Percentiles rank a stretch among this genome's conserved stretches.
phyloP scores from a whole-genome alignment of 352 stramenopile genomes.

The Saprolegnia parasitica region DNA sequence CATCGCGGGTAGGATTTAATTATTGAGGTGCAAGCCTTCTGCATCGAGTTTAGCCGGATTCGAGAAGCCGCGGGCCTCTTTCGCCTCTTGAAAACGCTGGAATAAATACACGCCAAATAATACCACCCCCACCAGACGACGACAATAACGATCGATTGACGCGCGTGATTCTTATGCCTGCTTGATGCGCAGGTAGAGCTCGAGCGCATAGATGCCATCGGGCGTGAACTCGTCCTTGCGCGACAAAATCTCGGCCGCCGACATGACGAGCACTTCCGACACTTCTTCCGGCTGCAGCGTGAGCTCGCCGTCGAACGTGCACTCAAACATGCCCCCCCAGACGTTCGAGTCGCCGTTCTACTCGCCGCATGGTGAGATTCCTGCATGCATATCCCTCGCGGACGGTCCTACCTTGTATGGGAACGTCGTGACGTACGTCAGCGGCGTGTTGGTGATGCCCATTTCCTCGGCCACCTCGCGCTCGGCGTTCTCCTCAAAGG shows the following conservation, averaged over 20 bases:
- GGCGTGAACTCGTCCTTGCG: slow-evolving; percentile 65
- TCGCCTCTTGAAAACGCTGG: slow-evolving; percentile 94
- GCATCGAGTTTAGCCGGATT: slow-evolving; percentile 98
- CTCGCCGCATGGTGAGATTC: background rate
- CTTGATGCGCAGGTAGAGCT: slow-evolving; percentile 51
- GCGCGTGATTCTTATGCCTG: slow-evolving; percentile 15
- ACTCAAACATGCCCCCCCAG: slow-evolving; percentile 76
- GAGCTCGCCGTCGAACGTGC: slow-evolving; percentile 60
- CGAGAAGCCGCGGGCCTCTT: slow-evolving; percentile 95
- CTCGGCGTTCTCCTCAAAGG: slow-evolving; percentile 56
- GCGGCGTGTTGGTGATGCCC: slow-evolving; percentile 56
- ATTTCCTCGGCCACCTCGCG: slow-evolving; percentile 82
- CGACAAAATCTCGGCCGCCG: slow-evolving; percentile 55
- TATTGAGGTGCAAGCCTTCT: slow-evolving; percentile 98
- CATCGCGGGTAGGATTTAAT: slow-evolving; percentile 94
- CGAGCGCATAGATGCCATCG: slow-evolving; percentile 73
- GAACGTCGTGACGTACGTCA: slow-evolving; percentile 55
- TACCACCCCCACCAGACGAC: background rate
- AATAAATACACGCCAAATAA: slow-evolving; percentile 55
- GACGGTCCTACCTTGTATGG: slow-evolving; percentile 41
- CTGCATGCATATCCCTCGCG: background rate
- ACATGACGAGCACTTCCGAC: slow-evolving; percentile 73
- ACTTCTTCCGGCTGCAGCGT: slow-evolving; percentile 71
- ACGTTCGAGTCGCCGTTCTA: slow-evolving; percentile 51
- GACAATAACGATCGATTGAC: slow-evolving; percentile 15